Percentiles rank a stretch among this genome's conserved stretches.
Conservation (phyloP, 2,329 filamentous ascomycete species). For the Aspergillus texensis region DNA sequence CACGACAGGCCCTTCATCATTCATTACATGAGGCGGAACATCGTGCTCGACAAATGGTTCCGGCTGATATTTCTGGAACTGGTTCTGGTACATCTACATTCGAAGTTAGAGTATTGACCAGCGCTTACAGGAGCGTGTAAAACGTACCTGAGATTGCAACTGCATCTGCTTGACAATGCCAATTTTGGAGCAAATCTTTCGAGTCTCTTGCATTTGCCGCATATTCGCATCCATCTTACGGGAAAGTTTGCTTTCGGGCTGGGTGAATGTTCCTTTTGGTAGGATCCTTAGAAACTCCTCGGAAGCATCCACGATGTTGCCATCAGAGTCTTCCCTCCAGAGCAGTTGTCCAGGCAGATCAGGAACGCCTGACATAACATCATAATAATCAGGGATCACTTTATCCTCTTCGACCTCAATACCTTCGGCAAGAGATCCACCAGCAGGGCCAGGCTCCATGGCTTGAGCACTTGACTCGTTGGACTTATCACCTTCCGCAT, state of each 20-base stretch:
- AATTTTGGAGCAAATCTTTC: conserved; percentile 95
- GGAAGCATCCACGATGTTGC: conserved; percentile 82
- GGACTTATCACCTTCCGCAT: conserved; percentile 53
- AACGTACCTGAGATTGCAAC: conserved; percentile 82
- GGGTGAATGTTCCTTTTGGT: conserved; percentile 72
- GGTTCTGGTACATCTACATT: conserved; percentile 88
- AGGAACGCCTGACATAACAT: conserved; percentile 80
- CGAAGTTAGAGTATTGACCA: conserved; percentile 5
- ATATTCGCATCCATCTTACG: conserved; percentile 88
- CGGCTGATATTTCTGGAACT: conserved; percentile 94
- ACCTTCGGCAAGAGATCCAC: conserved; percentile 88
- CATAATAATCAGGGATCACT: conserved; percentile 92
- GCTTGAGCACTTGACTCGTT: conserved; percentile 49
- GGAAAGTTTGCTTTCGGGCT: conserved; percentile 72
- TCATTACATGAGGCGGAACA: conserved; percentile 83
- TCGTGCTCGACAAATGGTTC: conserved; percentile 87
- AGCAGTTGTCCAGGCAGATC: conserved; percentile 76
- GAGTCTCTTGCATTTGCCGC: conserved; percentile 91
- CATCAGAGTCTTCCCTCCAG: conserved; percentile 89
- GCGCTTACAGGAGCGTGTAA: background rate
- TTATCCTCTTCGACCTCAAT: conserved; percentile 86
- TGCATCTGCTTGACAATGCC: conserved; percentile 99
- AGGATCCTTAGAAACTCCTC: conserved; percentile 82
- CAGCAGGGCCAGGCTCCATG: conserved; percentile 53
- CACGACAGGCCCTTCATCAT: conserved; percentile 86